phyloP scores from a whole-genome alignment of 345 rosid species.

The Kernera saxatilis region DNA sequence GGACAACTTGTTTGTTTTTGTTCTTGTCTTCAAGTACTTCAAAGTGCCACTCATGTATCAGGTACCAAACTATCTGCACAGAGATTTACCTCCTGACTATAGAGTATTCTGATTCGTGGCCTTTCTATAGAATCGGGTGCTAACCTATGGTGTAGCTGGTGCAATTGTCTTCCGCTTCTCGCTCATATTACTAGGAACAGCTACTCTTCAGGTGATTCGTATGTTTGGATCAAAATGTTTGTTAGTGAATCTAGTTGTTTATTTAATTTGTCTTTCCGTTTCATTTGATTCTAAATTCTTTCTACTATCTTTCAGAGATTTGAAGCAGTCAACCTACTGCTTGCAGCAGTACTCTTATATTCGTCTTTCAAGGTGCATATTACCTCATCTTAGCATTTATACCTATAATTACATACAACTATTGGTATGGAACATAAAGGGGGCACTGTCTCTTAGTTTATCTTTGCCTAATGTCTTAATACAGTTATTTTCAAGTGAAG shows the following conservation, averaged over 20 bases:
- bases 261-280: neutral
- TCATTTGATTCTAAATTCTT: constrained; percentile 2
- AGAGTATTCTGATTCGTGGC: neutral
- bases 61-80: constrained; percentile 40
- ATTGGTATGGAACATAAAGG: neutral
- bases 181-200: constrained; percentile 80
- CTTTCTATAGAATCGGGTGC: constrained; percentile 60
- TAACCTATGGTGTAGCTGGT: constrained; percentile 88
- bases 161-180: constrained; percentile 73
- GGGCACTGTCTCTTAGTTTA: neutral
- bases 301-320: constrained; percentile 50
- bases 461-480: neutral
- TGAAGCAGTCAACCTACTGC: constrained; percentile 74
- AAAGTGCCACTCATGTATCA: constrained; percentile 86
- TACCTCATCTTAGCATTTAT: neutral
- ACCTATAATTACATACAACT: constrained; percentile 5
- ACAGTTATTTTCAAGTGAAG: constrained; percentile 77
- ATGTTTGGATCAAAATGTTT: neutral
- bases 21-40: constrained; percentile 87
- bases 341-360: constrained; percentile 77
- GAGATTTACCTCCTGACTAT: neutral
- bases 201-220: constrained; percentile 75
- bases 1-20: constrained; percentile 92
- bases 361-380: constrained; percentile 75
- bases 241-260: neutral